Percentiles rank a stretch among this genome's conserved stretches.
Conservation (phyloP, 2,329 filamentous ascomycete genomes). For the Penicillium sp. region DNA sequence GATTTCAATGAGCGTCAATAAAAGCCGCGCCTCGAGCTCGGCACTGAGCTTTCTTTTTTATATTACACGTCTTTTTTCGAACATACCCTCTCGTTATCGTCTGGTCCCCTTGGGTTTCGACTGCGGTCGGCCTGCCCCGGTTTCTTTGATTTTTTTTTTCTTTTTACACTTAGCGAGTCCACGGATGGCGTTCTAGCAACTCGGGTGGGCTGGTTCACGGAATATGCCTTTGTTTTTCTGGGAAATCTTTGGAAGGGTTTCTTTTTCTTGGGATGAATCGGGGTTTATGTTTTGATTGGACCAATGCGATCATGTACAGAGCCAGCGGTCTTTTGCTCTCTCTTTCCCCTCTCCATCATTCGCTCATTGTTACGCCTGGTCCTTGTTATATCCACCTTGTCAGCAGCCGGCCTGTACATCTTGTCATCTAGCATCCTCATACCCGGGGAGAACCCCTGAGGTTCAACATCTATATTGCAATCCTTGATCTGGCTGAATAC, state of each 20-base stretch:
- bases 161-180: constrained; percentile 31
- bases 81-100: constrained; percentile 21
- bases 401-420: constrained; percentile 29
- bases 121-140: constrained; percentile 10
- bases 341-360: constrained; percentile 7
- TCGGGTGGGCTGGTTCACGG: constrained; percentile 20
- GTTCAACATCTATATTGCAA: constrained; percentile 16
- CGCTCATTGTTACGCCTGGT: not conserved
- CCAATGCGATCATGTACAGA: constrained; percentile 22
- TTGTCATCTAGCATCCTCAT: constrained; percentile 26
- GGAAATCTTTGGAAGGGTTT: not conserved
- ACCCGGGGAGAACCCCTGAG: constrained; percentile 5
- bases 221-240: constrained; percentile 18
- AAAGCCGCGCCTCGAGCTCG: constrained; percentile 9
- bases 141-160: constrained; percentile 28
- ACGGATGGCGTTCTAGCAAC: constrained; percentile 33
- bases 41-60: not conserved
- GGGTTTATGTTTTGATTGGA: constrained; percentile 13
- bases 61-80: constrained; percentile 16
- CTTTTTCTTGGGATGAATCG: constrained; percentile 10
- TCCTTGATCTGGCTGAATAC: constrained; percentile 9
- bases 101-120: constrained; percentile 1
- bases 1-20: constrained; percentile 18
- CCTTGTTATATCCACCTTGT: constrained; percentile 18
- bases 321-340: constrained; percentile 18